These are phyloP conservation scores for Microstegium vimineum DNA, from an alignment of 176 grass and related monocot species.

Conservation along the genomic window DNA sequence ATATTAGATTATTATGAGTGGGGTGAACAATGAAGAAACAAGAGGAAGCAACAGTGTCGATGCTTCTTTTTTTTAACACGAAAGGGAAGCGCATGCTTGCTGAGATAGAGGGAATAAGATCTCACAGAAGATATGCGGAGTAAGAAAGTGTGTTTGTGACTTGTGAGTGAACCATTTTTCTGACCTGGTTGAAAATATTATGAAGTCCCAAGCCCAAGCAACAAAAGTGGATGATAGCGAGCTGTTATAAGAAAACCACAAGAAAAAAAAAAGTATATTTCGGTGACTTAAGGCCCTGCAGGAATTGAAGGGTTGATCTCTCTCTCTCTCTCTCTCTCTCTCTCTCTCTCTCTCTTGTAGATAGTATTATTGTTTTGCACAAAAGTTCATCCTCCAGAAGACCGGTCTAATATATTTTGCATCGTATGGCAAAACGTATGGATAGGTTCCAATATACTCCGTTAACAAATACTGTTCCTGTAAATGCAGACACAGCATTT, in stretches of 20 bases:
- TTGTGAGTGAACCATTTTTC: background rate
- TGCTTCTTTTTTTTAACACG: background rate
- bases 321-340: background rate
- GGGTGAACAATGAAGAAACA: background rate
- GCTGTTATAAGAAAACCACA: too few species aligned
- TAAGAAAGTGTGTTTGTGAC: background rate
- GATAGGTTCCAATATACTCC: background rate
- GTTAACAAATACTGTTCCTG: background rate
- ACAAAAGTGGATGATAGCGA: background rate
- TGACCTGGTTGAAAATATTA: background rate
- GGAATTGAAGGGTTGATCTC: background rate
- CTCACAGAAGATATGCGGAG: background rate
- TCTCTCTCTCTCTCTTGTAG: background rate
- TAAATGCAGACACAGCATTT: background rate
- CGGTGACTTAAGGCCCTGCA: background rate
- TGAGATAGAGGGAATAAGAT: background rate
- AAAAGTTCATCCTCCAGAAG: background rate
- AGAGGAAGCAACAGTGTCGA: background rate
- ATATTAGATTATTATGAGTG: background rate
- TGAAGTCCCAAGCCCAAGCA: background rate
- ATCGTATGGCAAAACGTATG: background rate
- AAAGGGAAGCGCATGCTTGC: background rate
- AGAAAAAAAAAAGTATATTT: background rate
- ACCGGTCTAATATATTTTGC: too few species aligned
- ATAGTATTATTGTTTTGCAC: background rate